Percentiles rank a stretch among this genome's conserved stretches.
Evolutionary conservation across 2,329 filamentous ascomycete species (phyloP).

Genomic region (Colletotrichum eleusines): DNA sequence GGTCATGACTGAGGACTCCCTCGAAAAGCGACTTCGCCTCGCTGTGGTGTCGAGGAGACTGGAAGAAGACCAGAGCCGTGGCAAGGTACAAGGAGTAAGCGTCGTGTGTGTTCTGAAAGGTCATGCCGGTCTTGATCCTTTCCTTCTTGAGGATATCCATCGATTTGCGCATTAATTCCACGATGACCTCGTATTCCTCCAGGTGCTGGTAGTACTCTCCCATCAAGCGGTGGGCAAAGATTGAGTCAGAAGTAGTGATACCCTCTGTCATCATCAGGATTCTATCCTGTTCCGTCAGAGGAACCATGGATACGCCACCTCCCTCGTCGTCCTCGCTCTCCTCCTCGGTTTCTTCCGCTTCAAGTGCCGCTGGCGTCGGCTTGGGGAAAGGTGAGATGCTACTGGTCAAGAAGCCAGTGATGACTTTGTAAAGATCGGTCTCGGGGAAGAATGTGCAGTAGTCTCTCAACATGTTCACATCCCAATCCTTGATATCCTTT

Average conservation of each 20-base stretch:
- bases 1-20: slow-evolving; percentile 80
- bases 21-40: slow-evolving; percentile 92
- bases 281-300: slow-evolving; percentile 81
- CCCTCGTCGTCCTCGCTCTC: slow-evolving; percentile 72
- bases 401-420: slow-evolving; percentile 86
- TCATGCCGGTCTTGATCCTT: slow-evolving; percentile 74
- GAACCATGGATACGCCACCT: slow-evolving; percentile 65
- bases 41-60: slow-evolving; percentile 88
- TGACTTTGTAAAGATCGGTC: slow-evolving; percentile 82
- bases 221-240: slow-evolving; percentile 86
- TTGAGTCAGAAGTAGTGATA: slow-evolving; percentile 74
- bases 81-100: slow-evolving; percentile 82
- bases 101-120: slow-evolving; percentile 77
- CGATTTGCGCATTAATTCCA: slow-evolving; percentile 83
- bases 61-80: slow-evolving; percentile 90
- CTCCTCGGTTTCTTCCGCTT: slow-evolving; percentile 54
- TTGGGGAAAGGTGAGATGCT: slow-evolving; percentile 84
- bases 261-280: slow-evolving; percentile 85
- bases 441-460: slow-evolving; percentile 89
- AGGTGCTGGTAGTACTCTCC: slow-evolving; percentile 85
- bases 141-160: slow-evolving; percentile 71
- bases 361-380: slow-evolving; percentile 43
- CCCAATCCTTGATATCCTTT: slow-evolving; percentile 80
- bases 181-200: slow-evolving; percentile 86
- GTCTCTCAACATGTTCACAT: slow-evolving; percentile 80